Evolutionary conservation across 352 stramenopile genomes (phyloP).

Genomic region (Phytophthora colocasiae): DNA sequence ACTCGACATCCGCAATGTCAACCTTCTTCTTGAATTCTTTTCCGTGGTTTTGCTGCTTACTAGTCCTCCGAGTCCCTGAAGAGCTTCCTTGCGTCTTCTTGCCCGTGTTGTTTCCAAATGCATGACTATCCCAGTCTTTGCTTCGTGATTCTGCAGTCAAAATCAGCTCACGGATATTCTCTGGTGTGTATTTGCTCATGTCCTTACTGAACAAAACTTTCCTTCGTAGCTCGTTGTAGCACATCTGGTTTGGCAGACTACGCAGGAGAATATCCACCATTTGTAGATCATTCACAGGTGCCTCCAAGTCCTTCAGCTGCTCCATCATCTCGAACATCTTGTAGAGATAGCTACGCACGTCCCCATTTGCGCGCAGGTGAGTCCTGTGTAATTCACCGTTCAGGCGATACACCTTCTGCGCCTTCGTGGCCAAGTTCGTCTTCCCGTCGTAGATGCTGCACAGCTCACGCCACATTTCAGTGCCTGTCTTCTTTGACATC

Average conservation of each 20-base stretch:
- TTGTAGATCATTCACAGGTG: conserved; percentile 2
- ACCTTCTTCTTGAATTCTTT: background rate
- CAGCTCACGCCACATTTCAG: conserved; percentile 18
- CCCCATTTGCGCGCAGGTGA: conserved; percentile 8
- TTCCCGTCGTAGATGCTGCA: conserved; percentile 16
- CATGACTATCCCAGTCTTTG: conserved; percentile 13
- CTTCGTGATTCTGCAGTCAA: background rate
- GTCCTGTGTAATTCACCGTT: conserved; percentile 18
- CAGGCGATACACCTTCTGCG: conserved; percentile 26
- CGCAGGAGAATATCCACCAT: background rate
- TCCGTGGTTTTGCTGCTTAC: background rate
- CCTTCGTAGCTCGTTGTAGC: conserved; percentile 11
- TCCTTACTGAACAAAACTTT: conserved; percentile 17
- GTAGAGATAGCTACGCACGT: background rate
- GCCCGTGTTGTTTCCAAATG: conserved; percentile 4
- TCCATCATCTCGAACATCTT: conserved; percentile 16
- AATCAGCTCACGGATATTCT: conserved; percentile 1
- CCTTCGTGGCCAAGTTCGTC: conserved; percentile 2
- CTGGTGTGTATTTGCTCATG: conserved; percentile 11
- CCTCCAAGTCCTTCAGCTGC: background rate
- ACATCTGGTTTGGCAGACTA: background rate
- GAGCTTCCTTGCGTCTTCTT: background rate
- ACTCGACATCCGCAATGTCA: background rate
- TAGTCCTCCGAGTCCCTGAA: too few species aligned
- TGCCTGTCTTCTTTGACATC: conserved; percentile 19